Evolutionary conservation across 495 filamentous ascomycete species (phyloP), one percentile per base, ranked within the genome.

Genomic region (Terfezia claveryi): DNA sequence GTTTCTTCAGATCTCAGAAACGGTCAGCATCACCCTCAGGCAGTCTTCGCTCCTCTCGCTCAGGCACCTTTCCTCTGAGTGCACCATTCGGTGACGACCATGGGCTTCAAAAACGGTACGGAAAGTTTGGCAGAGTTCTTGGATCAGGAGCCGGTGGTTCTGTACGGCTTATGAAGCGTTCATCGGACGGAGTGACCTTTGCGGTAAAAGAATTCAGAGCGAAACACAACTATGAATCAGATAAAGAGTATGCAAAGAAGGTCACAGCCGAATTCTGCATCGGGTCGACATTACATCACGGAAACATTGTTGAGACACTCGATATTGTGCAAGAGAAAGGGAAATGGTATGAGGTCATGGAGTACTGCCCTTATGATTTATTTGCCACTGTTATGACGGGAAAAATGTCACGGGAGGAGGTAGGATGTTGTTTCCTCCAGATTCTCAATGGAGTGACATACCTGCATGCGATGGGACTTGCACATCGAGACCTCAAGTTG

Each of bases 371-470:
- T 6, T 99, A 71, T 62, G 91, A 99, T 68, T 73, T 99, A 14
- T 99, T 99, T 67, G 91, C 91, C 23, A 93, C 92, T 58, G 91
- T 99, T 58, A 99, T 99, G 91, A 96, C 91, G 0, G 91, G 91
- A 16, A 96, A 91, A 69, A 99, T 99, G 91, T 76, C 76, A 41
- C 80, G 87, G 54, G 83, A 92, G 56, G 91, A 99, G 68, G 75
- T 95, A 54, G 79, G 77, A 2, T 99, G 91, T 67, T 80, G 79
- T 52, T 95, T 94, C 64, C 75, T 94, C 61, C 91, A 99, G 67
- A 94, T 99, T 57, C 71, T 99, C 55, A 91, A 78, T 61, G 91
- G 91, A 38, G 87, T 96, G n/a, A 83, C 83, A n/a, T 99, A 95
- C 63, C 72, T 99, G 56, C 91, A 99, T 66, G 83, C 82, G 63